phyloP scores from a whole-genome alignment of 2,329 filamentous ascomycete genomes.

The Aspergillus sojae region DNA sequence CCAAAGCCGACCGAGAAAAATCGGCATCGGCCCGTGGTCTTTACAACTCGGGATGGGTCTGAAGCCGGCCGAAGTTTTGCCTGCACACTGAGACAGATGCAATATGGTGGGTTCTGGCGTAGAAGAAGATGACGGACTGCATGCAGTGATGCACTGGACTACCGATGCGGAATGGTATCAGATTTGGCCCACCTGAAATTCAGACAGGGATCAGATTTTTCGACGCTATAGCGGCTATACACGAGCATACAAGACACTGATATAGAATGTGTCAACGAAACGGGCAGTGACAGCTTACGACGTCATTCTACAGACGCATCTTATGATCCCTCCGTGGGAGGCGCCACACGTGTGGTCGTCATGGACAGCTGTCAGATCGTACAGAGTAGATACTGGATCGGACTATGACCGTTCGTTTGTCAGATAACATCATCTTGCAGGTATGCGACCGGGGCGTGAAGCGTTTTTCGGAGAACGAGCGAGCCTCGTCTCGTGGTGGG shows the following conservation, averaged over 20 bases:
- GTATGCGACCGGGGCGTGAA: neutral
- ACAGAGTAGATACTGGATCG: neutral
- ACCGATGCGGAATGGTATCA: neutral
- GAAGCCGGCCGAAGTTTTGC: constrained; percentile 4
- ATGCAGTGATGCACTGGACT: neutral
- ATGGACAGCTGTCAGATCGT: neutral
- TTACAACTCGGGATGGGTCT: neutral
- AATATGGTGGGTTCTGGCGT: neutral
- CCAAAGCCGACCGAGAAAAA: constrained; percentile 3
- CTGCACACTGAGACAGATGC: neutral
- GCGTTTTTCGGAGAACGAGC: neutral
- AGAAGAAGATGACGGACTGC: neutral
- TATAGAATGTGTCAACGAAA: neutral
- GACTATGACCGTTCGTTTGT: neutral
- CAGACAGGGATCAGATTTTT: neutral
- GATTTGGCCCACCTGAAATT: neutral
- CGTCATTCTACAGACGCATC: neutral
- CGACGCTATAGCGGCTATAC: neutral
- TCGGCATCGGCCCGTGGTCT: constrained; percentile 6
- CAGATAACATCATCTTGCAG: constrained; percentile 3
- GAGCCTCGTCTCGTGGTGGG: neutral
- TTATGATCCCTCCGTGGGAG: neutral
- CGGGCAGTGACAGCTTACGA: neutral
- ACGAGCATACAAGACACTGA: neutral
- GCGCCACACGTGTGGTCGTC: neutral